Conservation (phyloP, 371 early-diverging fungal genomes). For the Apophysomyces trapeziformis region DNA sequence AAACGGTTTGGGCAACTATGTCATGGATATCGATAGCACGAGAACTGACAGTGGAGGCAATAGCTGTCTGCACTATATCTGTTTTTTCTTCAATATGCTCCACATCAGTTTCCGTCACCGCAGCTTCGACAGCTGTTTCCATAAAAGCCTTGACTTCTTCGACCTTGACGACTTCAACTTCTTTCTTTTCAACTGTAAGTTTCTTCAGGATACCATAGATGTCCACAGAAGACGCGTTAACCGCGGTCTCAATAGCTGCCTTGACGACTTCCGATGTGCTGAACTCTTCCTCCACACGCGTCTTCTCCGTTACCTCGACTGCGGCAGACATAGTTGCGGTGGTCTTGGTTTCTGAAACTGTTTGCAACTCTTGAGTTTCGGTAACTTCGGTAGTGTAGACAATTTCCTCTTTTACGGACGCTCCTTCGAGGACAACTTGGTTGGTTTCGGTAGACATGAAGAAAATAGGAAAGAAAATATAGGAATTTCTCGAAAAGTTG, state of each 20-base stretch:
- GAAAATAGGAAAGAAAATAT: neutral
- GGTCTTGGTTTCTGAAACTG: neutral
- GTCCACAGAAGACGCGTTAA: constrained; percentile 30
- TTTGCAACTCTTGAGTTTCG: neutral
- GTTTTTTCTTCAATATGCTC: constrained; percentile 1
- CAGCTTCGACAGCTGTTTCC: constrained; percentile 5
- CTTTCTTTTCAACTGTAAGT: neutral
- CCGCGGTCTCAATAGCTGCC: constrained; percentile 34
- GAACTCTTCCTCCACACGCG: constrained; percentile 8
- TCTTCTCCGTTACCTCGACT: neutral
- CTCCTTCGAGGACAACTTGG: neutral
- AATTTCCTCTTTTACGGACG: neutral
- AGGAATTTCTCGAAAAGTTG: constrained; percentile 1
- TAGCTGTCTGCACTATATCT: constrained; percentile 17
- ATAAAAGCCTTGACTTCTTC: constrained; percentile 5
- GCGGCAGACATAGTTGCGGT: neutral
- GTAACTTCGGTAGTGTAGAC: neutral
- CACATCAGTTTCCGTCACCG: neutral
- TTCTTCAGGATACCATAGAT: constrained; percentile 29
- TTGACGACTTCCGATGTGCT: constrained; percentile 28
- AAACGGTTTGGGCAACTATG: neutral
- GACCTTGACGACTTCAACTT: constrained; percentile 7
- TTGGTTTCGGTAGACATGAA: neutral
- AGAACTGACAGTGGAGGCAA: constrained; percentile 14
- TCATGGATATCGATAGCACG: neutral